A percentile compares a stretch with the other conserved stretches of the same genome.
These are phyloP conservation scores for Fraxinus albicans DNA, from an alignment of 305 asterid species.

Conservation along the genomic window DNA sequence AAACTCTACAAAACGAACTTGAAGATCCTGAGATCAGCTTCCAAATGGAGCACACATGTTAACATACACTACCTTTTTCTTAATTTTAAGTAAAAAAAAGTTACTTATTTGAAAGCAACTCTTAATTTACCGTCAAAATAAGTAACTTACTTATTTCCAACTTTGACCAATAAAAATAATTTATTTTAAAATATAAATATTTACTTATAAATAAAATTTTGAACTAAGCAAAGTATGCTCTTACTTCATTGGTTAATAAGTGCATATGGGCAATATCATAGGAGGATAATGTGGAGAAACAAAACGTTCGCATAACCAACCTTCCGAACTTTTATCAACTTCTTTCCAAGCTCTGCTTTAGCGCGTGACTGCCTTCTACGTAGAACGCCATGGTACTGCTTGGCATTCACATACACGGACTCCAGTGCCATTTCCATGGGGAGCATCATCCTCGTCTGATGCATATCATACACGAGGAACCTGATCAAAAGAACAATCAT, in stretches of 20 bases:
- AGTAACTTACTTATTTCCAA: too few species aligned
- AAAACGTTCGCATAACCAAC: conserved; percentile 21
- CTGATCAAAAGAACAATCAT: conserved; percentile 5
- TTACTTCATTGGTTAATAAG: not conserved
- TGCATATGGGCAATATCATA: not conserved
- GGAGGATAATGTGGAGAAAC: not conserved
- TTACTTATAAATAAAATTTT: not conserved
- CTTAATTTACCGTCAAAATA: not conserved
- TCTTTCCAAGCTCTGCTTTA: conserved; percentile 74
- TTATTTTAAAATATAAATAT: too few species aligned
- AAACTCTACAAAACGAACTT: not conserved
- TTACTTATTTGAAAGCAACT: not conserved
- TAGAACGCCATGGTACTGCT: conserved; percentile 71
- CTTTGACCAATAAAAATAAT: too few species aligned
- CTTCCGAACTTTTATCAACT: conserved; percentile 67
- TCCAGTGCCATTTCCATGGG: conserved; percentile 72
- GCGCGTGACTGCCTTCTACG: conserved; percentile 77
- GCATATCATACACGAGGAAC: conserved; percentile 56
- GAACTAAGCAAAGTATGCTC: not conserved
- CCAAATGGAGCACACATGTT: not conserved
- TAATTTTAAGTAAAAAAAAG: not conserved
- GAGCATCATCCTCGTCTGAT: conserved; percentile 64
- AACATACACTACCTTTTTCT: too few species aligned
- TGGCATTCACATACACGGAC: conserved; percentile 76
- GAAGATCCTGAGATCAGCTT: not conserved